Base-by-base conservation (phyloP, 2,329 filamentous ascomycete species). In the Aspergillus sp. region DNA sequence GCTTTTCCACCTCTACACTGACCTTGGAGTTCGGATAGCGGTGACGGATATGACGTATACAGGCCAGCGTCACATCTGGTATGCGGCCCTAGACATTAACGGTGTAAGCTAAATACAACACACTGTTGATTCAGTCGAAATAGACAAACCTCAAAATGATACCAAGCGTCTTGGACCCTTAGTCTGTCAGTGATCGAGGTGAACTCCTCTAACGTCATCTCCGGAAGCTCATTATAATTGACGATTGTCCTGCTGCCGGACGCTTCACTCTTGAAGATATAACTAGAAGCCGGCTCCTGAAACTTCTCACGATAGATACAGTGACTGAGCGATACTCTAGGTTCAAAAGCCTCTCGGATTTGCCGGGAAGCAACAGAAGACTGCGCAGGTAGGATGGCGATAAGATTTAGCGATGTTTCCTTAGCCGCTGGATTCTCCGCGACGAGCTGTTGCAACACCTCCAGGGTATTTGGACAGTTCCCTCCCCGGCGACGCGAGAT, bases 1-100 rank as follows among this genome's bases (percentile, higher is more conserved):
- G 88, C 69, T 89, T 91, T 75, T 91, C 89, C 42, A 89, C 76
- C 72, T 91, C 89, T 54, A 91, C 84, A 70, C 88, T 91, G 68
- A 91, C 76, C 47, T 66, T 79, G 47, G 79, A 75, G 4, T 64
- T 68, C 24, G 79, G 80, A 54, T 78, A 75, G 27, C 66, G 66
- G 44, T 67, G 66, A 50, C 83, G 82, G 61, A 90, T 69, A 65
- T 84, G 74, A 42, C 69, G 77, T 54, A 90, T 84, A 71, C 86
- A 89, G 42, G 78, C 68, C 20, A 85, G 73, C 24, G 82, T 85
- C 48, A 85, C 83, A 45, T 84, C 80, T 40, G 86, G 86, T 55
- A 85, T 83, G 54, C 88, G 84, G 59, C 89, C 89, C 84, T 80
- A 57, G 5, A 27, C 30, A 7, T 8, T 45, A n/a, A 2, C 11